Percentiles rank a stretch among this genome's conserved stretches.
Conservation (phyloP, 2,329 filamentous ascomycete genomes). For the Botrytis aclada region DNA sequence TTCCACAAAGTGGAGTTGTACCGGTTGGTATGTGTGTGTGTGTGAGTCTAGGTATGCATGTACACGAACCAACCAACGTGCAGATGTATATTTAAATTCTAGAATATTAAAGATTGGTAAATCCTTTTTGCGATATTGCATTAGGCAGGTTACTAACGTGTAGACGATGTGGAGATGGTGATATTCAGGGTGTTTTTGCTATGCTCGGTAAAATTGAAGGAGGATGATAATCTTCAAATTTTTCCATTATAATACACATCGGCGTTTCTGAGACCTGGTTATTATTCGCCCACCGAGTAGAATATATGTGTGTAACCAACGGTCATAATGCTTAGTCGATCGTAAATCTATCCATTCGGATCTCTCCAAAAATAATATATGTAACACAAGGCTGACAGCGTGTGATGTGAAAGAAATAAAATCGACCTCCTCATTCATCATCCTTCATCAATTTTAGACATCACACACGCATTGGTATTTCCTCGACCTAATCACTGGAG, state of each 20-base stretch:
- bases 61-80: neutral
- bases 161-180: neutral
- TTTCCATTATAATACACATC: neutral
- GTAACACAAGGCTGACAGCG: constrained; percentile 10
- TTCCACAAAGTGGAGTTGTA: neutral
- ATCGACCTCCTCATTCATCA: neutral
- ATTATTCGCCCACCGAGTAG: neutral
- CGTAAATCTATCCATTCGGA: neutral
- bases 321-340: neutral
- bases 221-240: neutral
- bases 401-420: neutral
- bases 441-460: neutral
- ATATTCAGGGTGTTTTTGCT: neutral
- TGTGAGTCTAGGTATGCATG: neutral
- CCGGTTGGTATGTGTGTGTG: neutral
- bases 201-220: constrained; percentile 2
- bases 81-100: constrained; percentile 2
- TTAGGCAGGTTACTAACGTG: constrained; percentile 4
- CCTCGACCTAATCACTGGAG: neutral
- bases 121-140: neutral
- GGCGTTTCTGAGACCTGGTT: constrained; percentile 1
- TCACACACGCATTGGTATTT: neutral
- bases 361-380: neutral
- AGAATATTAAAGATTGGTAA: neutral
- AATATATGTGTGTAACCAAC: neutral